Evolutionary conservation across 2,329 filamentous ascomycete species (phyloP).

Genomic region (Harringtonia aguacate): DNA sequence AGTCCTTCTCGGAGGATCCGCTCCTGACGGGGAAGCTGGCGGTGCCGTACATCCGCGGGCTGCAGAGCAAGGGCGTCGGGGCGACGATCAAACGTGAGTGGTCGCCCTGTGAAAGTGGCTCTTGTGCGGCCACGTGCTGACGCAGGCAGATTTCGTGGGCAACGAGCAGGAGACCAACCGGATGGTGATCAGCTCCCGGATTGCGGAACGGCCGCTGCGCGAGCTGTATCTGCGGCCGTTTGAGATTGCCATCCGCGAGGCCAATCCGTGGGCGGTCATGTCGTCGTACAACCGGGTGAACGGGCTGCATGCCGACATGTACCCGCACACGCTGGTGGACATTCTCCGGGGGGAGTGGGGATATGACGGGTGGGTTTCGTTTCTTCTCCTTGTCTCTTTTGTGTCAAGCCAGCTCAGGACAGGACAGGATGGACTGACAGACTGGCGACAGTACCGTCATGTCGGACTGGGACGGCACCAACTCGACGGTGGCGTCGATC

Average conservation of each 20-base stretch:
- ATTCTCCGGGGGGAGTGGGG: constrained; percentile 51
- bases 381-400: no score
- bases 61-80: constrained; percentile 63
- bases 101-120: no score
- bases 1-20: constrained; percentile 78
- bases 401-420: no score
- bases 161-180: constrained; percentile 65
- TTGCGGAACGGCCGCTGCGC: constrained; percentile 54
- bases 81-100: constrained; percentile 65
- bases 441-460: constrained; percentile 34
- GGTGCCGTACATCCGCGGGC: constrained; percentile 58
- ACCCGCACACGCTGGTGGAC: constrained; percentile 40
- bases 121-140: constrained; percentile 26
- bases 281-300: constrained; percentile 59
- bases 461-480: constrained; percentile 48
- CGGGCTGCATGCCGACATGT: constrained; percentile 49
- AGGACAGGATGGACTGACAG: no score
- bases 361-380: constrained; percentile 47
- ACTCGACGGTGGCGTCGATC: constrained; percentile 44
- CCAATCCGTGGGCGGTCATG: constrained; percentile 61
- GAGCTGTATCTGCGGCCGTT: constrained; percentile 68
- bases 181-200: constrained; percentile 51
- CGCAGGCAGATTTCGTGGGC: constrained; percentile 49
- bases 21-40: constrained; percentile 64
- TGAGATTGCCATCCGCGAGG: constrained; percentile 59